Evolutionary conservation across 768 basidiomycete genomes (phyloP), one percentile per base, ranked within the genome.

Genomic region (Sistotremastrum suecicum): DNA sequence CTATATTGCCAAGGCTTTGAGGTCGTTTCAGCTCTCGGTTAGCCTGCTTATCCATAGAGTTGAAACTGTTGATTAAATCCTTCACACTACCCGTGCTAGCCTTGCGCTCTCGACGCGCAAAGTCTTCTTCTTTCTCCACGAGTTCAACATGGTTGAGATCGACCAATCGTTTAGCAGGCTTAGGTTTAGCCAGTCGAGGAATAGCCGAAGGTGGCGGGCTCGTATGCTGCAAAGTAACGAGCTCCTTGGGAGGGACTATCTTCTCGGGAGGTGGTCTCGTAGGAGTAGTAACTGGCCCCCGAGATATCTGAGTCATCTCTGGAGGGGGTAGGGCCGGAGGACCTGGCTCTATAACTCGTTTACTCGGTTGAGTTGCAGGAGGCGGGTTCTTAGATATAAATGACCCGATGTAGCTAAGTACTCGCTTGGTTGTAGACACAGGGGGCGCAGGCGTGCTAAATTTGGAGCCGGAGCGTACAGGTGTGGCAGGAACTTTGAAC

Each of bases 61-160:
- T 82, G 53, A 77, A 87, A 32, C 65, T 70, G 57, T 61, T 68
- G 43, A 85, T 74, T 45, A 87, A 58, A 43, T 86, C 83, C 60
- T 72, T 83, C 47, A 87, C 84, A 53, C 81, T 84, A 43, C 71
- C 68, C 9, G 72, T 74, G 53, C 83, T 83, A 48, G 73, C 76
- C 54, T 77, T 65, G 47, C 83, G 63, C n/a, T 64, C 64, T 40
- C 64, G 58, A 28, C 58, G 51, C 1, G 56, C 50, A 7, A 50
- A 46, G 30, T 54, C 53, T 1, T 53, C 50, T n/a, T 48, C 50
- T 20, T 54, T 43, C 37, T 52, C 49, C 11, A 53, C 50, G 11
- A 55, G 55, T 3, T 60, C 58, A 28, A 64, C 67, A 42, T 74
- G 71, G 28, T 66, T 60, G 35, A 83, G 63, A 42, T 81, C 69